Evolutionary conservation across 2,329 filamentous ascomycete genomes (phyloP).

Genomic region (Diaporthe ilicicola): DNA sequence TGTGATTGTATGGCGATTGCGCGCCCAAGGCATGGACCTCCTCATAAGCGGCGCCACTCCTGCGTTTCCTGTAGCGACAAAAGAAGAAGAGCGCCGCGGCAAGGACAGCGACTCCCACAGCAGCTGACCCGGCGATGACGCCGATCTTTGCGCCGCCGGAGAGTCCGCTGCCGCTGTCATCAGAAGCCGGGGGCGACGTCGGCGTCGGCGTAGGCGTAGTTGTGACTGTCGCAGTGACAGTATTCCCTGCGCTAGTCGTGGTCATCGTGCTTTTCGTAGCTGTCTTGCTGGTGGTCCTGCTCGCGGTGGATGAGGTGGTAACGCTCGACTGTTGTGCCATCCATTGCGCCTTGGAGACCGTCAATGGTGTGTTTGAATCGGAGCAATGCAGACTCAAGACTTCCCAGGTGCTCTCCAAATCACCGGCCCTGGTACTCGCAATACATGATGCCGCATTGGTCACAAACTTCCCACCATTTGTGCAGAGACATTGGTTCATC

Average conservation of each 20-base stretch:
- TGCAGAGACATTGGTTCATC: constrained; percentile 60
- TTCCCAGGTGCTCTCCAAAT: constrained; percentile 53
- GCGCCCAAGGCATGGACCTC: constrained; percentile 43
- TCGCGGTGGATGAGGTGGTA: constrained; percentile 28
- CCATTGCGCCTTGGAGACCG: constrained; percentile 52
- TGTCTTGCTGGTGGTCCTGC: constrained; percentile 33
- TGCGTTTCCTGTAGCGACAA: constrained; percentile 37
- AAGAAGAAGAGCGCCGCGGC: constrained; percentile 37
- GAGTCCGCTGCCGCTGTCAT: constrained; percentile 30
- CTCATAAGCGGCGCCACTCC: constrained; percentile 35
- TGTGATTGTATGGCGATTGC: constrained; percentile 20
- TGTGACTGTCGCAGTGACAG: constrained; percentile 17
- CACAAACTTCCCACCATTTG: constrained; percentile 58
- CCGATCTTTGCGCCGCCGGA: constrained; percentile 40
- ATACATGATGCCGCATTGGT: constrained; percentile 57
- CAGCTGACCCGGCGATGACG: constrained; percentile 40
- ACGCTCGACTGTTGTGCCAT: constrained; percentile 42
- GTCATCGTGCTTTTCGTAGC: constrained; percentile 35
- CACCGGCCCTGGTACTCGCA: constrained; percentile 44
- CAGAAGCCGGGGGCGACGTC: constrained; percentile 8
- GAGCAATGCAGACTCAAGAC: constrained; percentile 54
- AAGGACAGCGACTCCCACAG: constrained; percentile 36
- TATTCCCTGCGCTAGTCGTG: constrained; percentile 30
- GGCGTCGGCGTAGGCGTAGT: constrained; percentile 14
- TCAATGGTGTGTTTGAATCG: constrained; percentile 53